Percentiles rank a stretch among this genome's conserved stretches.
phyloP scores from a whole-genome alignment of 2,329 filamentous ascomycete species.

The Alternaria triticina region DNA sequence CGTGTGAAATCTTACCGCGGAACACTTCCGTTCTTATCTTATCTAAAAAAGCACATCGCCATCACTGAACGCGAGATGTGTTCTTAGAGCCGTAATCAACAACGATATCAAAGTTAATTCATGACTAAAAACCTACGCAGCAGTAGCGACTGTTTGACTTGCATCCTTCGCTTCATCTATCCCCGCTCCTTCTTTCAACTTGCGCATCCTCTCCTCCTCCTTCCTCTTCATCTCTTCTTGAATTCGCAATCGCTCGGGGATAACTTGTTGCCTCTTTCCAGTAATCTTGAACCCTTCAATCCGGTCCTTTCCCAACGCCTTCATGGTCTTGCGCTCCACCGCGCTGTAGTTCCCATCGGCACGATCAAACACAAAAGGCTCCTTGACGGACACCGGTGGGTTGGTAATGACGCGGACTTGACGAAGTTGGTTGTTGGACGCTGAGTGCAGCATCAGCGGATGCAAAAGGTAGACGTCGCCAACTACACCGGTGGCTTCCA shows the following conservation, averaged over 20 bases:
- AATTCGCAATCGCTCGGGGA: conserved; percentile 57
- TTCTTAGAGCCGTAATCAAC: not conserved
- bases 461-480: conserved; percentile 67
- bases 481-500: conserved; percentile 61
- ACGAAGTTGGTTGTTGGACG: conserved; percentile 57
- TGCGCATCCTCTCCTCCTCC: conserved; percentile 55
- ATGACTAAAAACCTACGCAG: not conserved
- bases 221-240: conserved; percentile 59
- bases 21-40: not conserved
- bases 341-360: conserved; percentile 59
- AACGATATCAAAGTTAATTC: not conserved
- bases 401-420: conserved; percentile 62
- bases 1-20: not conserved
- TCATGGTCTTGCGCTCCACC: conserved; percentile 63
- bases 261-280: conserved; percentile 56
- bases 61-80: not conserved
- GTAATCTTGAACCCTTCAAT: conserved; percentile 62
- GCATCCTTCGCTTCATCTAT: conserved; percentile 12
- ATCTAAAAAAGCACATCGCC: not conserved
- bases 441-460: conserved; percentile 66
- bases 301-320: conserved; percentile 55
- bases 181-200: conserved; percentile 28
- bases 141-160: not conserved
- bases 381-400: conserved; percentile 58
- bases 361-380: conserved; percentile 62